These are phyloP conservation scores for Trichoderma atrobrunneum DNA, from an alignment of 2,329 filamentous ascomycete species.

Conservation along the genomic window DNA sequence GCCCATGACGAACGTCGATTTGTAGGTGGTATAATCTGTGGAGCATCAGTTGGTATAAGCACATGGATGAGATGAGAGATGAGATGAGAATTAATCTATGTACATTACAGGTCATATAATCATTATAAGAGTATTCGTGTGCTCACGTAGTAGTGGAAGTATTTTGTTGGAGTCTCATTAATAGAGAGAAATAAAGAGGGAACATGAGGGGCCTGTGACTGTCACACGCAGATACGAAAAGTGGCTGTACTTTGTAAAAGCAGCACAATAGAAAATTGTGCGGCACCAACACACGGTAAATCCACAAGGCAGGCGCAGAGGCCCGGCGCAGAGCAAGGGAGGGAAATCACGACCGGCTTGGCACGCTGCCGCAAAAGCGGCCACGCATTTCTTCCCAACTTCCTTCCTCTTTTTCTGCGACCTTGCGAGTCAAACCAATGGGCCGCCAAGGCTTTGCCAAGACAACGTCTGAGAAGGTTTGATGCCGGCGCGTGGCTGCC, in stretches of 20 bases:
- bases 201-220: background rate
- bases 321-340: background rate
- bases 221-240: background rate
- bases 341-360: background rate
- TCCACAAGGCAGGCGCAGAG: background rate
- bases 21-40: background rate
- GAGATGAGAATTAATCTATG: background rate
- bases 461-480: background rate
- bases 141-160: background rate
- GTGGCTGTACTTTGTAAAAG: too few species aligned
- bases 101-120: background rate
- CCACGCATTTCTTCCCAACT: background rate
- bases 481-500: constrained; percentile 7
- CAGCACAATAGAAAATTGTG: background rate
- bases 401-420: background rate
- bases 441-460: constrained; percentile 16
- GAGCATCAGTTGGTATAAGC: background rate
- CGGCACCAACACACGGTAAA: background rate
- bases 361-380: constrained; percentile 3
- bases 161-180: too few species aligned
- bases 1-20: background rate
- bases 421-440: constrained; percentile 7
- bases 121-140: background rate
- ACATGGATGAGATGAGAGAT: background rate
- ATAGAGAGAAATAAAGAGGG: too few species aligned